These are phyloP conservation scores for Fraxinus excelsior DNA, from an alignment of 257 asterid species.

Conservation along the genomic window DNA sequence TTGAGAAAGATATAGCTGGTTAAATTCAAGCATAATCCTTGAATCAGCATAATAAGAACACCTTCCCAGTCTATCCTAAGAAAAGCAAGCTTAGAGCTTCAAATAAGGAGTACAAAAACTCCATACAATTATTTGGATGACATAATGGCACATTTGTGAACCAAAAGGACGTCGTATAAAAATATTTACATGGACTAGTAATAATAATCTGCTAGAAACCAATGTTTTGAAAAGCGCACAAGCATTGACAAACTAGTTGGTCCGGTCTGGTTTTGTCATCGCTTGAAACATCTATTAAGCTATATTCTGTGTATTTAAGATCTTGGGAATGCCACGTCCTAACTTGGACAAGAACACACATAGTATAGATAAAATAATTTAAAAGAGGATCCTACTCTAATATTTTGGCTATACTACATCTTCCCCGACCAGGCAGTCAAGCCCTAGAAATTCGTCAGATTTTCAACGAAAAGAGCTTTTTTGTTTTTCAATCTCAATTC, in stretches of 20 bases:
- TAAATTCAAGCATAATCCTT: not conserved
- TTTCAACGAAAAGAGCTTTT: not conserved
- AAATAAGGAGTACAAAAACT: not conserved
- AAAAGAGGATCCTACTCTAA: not conserved
- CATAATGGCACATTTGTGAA: not conserved
- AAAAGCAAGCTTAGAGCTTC: not conserved
- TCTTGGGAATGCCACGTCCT: not conserved
- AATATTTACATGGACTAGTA: not conserved
- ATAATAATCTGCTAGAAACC: not conserved
- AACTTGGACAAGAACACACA: not conserved
- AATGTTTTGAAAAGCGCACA: not conserved
- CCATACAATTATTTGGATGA: not conserved
- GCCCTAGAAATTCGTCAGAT: not conserved
- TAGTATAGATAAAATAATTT: not conserved
- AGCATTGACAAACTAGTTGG: not conserved
- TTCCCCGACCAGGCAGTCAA: not conserved
- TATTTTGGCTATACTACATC: not conserved
- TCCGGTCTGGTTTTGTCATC: not conserved
- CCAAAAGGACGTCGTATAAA: not conserved
- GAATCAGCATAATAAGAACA: not conserved
- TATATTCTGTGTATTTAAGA: not conserved
- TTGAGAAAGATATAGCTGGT: not conserved
- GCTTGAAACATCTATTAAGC: not conserved
- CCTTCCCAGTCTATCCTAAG: not conserved
- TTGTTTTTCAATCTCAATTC: not conserved